phyloP scores from a whole-genome alignment of 2,329 filamentous ascomycete genomes.

The Trichoderma harzianum region DNA sequence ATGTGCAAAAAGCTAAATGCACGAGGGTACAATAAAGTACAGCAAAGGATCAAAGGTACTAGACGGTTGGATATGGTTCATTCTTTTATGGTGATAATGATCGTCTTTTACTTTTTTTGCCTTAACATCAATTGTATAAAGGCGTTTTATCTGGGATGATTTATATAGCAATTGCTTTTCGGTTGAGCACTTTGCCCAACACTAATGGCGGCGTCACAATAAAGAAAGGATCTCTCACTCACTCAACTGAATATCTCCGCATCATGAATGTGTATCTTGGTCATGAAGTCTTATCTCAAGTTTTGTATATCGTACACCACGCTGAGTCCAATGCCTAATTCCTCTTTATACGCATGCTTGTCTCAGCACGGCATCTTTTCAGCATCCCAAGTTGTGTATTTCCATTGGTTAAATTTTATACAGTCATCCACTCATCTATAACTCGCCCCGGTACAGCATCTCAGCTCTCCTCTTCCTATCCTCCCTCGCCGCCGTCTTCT shows the following conservation, averaged over 20 bases:
- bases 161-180: background rate
- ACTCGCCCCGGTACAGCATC: constrained; percentile 50
- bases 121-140: background rate
- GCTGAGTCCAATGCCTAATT: background rate
- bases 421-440: constrained; percentile 33
- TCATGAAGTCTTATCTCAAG: background rate
- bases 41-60: background rate
- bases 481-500: constrained; percentile 51
- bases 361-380: background rate
- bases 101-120: background rate
- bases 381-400: background rate
- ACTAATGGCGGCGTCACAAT: background rate
- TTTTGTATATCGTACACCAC: constrained; percentile 12
- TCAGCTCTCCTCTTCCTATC: constrained; percentile 53
- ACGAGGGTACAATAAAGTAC: background rate
- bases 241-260: background rate
- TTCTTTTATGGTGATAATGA: background rate
- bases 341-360: background rate
- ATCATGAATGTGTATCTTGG: background rate
- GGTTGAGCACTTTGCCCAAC: background rate
- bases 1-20: constrained; percentile 21
- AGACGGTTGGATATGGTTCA: background rate
- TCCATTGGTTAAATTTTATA: background rate
- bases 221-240: background rate
- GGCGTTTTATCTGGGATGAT: background rate